These are phyloP conservation scores for Penicillium sp. DNA, from an alignment of 2,329 filamentous ascomycete genomes.

Conservation along the genomic window DNA sequence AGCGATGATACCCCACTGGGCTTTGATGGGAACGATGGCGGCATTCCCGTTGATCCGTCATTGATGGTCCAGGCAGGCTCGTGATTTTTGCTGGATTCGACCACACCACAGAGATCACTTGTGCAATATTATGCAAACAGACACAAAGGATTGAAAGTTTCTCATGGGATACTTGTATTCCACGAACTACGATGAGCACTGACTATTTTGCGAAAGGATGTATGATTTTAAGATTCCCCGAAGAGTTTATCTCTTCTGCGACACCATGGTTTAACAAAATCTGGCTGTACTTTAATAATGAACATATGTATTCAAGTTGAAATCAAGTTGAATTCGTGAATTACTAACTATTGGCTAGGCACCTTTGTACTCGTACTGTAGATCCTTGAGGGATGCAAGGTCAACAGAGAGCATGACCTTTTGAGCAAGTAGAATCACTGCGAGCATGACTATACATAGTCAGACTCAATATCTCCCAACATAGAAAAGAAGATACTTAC, in stretches of 20 bases:
- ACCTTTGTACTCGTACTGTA: conserved; percentile 46
- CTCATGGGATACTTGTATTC: neutral
- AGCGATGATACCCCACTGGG: neutral
- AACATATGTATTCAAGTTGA: neutral
- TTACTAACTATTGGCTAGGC: conserved; percentile 27
- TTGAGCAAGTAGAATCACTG: conserved; percentile 33
- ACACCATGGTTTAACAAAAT: conserved; percentile 5
- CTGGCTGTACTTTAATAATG: conserved; percentile 6
- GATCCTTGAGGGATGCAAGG: conserved; percentile 37
- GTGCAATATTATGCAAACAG: neutral
- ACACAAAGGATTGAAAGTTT: neutral
- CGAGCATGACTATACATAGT: conserved; percentile 36
- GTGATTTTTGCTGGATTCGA: neutral
- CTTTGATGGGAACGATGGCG: conserved; percentile 15
- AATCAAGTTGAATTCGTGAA: neutral
- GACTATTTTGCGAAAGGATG: neutral
- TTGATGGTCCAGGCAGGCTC: conserved; percentile 24
- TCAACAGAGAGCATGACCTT: conserved; percentile 42
- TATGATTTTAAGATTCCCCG: conserved; percentile 13
- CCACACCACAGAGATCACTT: neutral
- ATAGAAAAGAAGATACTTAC: conserved; percentile 28
- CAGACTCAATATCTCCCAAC: conserved; percentile 17
- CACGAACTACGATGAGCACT: neutral
- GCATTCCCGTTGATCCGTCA: conserved; percentile 48
- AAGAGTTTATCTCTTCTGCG: conserved; percentile 7